These are phyloP conservation scores for Aethionema arabicum DNA, from an alignment of 345 rosid genomes.

Conservation along the genomic window DNA sequence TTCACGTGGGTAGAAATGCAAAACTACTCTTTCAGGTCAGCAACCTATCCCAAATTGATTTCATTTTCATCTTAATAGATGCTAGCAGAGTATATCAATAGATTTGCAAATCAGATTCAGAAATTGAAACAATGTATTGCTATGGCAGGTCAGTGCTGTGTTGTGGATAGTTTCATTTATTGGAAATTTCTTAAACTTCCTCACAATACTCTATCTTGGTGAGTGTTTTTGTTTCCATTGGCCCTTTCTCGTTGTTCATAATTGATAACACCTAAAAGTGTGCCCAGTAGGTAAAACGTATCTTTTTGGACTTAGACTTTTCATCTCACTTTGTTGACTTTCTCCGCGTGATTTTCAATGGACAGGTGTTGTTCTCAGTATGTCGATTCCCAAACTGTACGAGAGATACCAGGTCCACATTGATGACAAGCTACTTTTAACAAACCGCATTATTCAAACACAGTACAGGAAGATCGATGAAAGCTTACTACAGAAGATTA, in stretches of 20 bases:
- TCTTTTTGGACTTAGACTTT: not conserved
- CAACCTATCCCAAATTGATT: not conserved
- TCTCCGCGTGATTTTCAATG: conserved; percentile 13
- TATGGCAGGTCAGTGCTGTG: conserved; percentile 58
- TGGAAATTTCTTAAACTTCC: conserved; percentile 69
- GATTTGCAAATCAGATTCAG: not conserved
- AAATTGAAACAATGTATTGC: not conserved
- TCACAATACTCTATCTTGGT: conserved; percentile 78
- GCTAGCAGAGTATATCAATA: conserved; percentile 1
- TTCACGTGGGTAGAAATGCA: conserved; percentile 58
- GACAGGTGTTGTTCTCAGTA: conserved; percentile 69
- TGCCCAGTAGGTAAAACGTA: not conserved
- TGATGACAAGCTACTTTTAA: conserved; percentile 56
- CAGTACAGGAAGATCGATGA: conserved; percentile 62
- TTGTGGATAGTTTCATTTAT: conserved; percentile 62
- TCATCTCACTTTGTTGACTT: not conserved
- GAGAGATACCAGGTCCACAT: conserved; percentile 68
- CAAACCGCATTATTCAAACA: conserved; percentile 49
- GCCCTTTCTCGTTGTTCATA: not conserved
- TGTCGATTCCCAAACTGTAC: conserved; percentile 63
- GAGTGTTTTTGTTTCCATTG: conserved; percentile 32
- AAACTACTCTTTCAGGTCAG: conserved; percentile 65
- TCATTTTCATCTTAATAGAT: not conserved
- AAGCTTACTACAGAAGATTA: conserved; percentile 50
- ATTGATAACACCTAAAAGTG: not conserved